Percentiles rank a stretch among this genome's conserved stretches.
phyloP scores from a whole-genome alignment of 805 yeast species.

The Zygosaccharomyces siamensis region DNA sequence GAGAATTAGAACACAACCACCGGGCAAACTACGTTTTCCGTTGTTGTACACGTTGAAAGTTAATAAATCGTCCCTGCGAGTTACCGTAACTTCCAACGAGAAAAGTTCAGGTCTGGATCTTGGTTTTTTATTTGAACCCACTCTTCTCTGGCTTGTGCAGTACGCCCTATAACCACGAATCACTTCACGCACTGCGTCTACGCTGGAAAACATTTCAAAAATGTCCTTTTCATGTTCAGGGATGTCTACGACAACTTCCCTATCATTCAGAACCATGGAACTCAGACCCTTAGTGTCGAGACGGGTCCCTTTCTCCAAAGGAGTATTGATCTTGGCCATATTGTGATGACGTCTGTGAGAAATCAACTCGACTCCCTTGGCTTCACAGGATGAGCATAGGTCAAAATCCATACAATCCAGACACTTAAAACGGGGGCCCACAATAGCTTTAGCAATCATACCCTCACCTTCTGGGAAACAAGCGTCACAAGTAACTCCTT shows the following conservation, averaged over 20 bases:
- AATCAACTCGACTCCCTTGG: slow-evolving; percentile 13
- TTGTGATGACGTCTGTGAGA: slow-evolving; percentile 21
- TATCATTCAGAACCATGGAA: slow-evolving; percentile 1
- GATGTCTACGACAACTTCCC: slow-evolving; percentile 21
- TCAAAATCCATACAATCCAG: slow-evolving; percentile 46
- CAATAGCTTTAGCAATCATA: slow-evolving; percentile 17
- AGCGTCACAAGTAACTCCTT: slow-evolving; percentile 27
- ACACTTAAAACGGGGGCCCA: slow-evolving; percentile 46
- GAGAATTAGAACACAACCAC: slow-evolving; percentile 13
- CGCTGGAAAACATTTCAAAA: slow-evolving; percentile 24
- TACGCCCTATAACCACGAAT: slow-evolving; percentile 19
- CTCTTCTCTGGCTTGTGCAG: background rate
- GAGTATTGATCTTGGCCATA: slow-evolving; percentile 19
- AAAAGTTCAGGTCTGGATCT: background rate
- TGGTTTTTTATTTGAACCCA: background rate
- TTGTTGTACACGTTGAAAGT: slow-evolving; percentile 16
- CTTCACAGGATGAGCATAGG: slow-evolving; percentile 39
- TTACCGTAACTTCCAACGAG: slow-evolving; percentile 4
- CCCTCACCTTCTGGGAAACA: slow-evolving; percentile 16
- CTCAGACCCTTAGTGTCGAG: background rate
- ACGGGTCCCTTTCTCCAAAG: slow-evolving; percentile 1
- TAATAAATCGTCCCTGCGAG: slow-evolving; percentile 18
- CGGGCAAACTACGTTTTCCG: slow-evolving; percentile 11
- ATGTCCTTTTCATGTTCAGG: slow-evolving; percentile 18
- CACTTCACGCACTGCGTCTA: slow-evolving; percentile 21